Conservation (phyloP, 1,139 yeast species). For the Dujonia santamariae region DNA sequence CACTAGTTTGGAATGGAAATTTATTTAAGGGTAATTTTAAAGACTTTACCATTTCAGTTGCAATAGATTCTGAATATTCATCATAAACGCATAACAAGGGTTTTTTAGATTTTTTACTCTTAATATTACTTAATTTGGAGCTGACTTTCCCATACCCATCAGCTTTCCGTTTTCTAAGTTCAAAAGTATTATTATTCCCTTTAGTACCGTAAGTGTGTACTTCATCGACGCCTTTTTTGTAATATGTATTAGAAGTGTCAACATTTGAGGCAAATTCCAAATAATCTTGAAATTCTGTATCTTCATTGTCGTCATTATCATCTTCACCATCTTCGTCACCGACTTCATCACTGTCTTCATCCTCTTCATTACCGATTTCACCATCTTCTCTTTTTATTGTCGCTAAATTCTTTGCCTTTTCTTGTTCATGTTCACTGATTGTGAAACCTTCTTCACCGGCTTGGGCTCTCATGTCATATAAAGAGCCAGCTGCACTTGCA, state of each 20-base stretch:
- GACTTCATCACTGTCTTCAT: slow-evolving; percentile 2
- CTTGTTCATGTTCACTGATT: slow-evolving; percentile 14
- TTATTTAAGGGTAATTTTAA: slow-evolving; percentile 2
- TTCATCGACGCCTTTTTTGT: no score
- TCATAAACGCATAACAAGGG: background rate
- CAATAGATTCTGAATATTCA: background rate
- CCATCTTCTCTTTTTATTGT: background rate
- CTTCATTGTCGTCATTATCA: slow-evolving; percentile 3
- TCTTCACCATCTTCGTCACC: background rate
- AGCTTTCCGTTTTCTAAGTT: slow-evolving; percentile 1
- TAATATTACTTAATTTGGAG: slow-evolving; percentile 10
- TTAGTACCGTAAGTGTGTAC: slow-evolving; percentile 11
- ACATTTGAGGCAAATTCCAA: slow-evolving; percentile 13
- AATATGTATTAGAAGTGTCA: slow-evolving; percentile 13
- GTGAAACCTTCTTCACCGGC: slow-evolving; percentile 35
- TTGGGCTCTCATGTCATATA: slow-evolving; percentile 34
- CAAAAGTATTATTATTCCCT: slow-evolving; percentile 3
- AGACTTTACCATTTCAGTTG: slow-evolving; percentile 1
- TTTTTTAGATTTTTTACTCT: slow-evolving; percentile 1
- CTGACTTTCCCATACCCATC: slow-evolving; percentile 7
- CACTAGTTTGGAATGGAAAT: slow-evolving; percentile 15
- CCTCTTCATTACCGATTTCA: background rate
- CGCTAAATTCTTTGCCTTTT: slow-evolving; percentile 7
- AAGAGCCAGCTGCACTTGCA: slow-evolving; percentile 49
- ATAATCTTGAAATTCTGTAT: slow-evolving; percentile 5